Evolutionary conservation across 768 basidiomycete species (phyloP), one percentile per base, ranked within the genome.

Genomic region (Pleurotus cornucopiae): DNA sequence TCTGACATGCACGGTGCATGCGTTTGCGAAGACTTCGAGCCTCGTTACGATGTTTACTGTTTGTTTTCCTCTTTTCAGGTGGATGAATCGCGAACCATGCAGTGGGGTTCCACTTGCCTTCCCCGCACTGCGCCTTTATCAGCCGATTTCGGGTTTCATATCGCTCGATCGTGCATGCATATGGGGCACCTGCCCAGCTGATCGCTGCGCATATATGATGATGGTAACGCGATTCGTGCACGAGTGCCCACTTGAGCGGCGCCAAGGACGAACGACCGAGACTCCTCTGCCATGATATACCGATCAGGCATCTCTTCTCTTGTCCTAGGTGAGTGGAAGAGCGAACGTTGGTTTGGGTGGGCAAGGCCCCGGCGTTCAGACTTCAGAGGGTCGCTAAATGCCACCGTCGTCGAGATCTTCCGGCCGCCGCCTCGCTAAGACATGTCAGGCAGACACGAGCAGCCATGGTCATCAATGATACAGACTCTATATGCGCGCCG

Each of bases 401-500:
- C 45, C n/a, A 13, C 45, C 45, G 45, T 46, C 20, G 48, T 49
- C 25, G 37, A 26, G 48, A 40, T 55, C 46, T 60, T 20, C 57
- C 60, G 16, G 54, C 56, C 6, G 58, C 61, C 49, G 59, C 7
- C 26, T 26, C 26, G 2, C 26, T 26, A 26, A 18, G 18, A 18
- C 18, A 18, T 26, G 26, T 26, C 26, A 26, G 26, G 26, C 26
- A 26, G 26, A 26, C 26, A 26, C 5, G 60, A 45, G 5, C 61
- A 46, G 2, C 18, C 18, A 18, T 18, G 18, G 18, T 58, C 49
- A 39, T 60, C 57, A 12, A 54, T 56, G 43, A 26, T 26, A 5
- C 26, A 26, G 18, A 18, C 18, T 18, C 18, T 26, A 60, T 62
- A 11, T 58, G 60, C 23, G 61, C 61, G 54, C 61, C 61, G 6